Evolutionary conservation across 129 eudicot species (phyloP).

Genomic region (Centrapalus pauciflorus): DNA sequence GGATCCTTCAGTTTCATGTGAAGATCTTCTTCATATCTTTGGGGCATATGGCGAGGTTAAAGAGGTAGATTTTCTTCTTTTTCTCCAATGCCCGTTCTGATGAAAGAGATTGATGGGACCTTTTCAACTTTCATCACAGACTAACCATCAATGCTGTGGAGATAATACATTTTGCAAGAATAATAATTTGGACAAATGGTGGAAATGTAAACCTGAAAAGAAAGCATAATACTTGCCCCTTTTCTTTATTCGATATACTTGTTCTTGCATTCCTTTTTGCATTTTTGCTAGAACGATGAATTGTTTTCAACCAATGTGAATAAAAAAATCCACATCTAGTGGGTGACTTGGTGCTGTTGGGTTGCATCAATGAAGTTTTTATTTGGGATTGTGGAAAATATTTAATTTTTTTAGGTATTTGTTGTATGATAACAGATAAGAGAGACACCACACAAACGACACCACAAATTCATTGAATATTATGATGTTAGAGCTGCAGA

Average conservation of each 20-base stretch:
- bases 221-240: neutral
- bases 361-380: neutral
- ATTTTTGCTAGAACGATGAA: neutral
- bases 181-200: conserved; percentile 1
- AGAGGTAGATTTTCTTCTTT: conserved; percentile 52
- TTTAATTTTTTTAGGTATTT: neutral
- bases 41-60: conserved; percentile 95
- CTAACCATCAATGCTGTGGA: neutral
- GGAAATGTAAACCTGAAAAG: neutral
- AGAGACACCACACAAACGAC: conserved; percentile 89
- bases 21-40: conserved; percentile 82
- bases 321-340: neutral
- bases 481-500: conserved; percentile 95
- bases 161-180: conserved; percentile 7
- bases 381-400: neutral
- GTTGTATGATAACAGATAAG: conserved; percentile 52
- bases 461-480: conserved; percentile 83
- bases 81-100: neutral
- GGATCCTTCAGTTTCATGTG: conserved; percentile 92
- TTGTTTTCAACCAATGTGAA: neutral
- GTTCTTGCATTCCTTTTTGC: neutral
- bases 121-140: neutral
- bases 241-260: neutral
- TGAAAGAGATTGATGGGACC: neutral
- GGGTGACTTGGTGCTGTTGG: neutral